Conservation (phyloP, 2,329 filamentous ascomycete species). For the Aspergillus melleus region DNA sequence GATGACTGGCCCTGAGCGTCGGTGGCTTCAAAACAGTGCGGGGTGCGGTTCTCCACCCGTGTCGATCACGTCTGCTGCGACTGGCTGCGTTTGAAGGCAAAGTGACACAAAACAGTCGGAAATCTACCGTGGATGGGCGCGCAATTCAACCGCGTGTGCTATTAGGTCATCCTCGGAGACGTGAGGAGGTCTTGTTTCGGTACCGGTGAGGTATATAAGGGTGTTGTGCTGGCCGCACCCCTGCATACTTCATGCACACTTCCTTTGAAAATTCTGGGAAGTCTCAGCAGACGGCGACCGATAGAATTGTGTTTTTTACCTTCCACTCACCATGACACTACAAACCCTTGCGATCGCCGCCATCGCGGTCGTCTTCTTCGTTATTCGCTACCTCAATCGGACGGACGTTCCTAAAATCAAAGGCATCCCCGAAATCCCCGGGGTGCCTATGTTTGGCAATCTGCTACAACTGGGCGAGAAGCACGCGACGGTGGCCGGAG, state of each 20-base stretch:
- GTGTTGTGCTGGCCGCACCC: not conserved
- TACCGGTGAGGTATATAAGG: not conserved
- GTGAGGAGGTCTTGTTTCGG: not conserved
- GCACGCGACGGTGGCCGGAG: slow-evolving; percentile 56
- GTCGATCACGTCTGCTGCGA: not conserved
- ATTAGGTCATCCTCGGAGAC: no score
- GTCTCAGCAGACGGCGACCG: no score
- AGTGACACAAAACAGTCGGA: slow-evolving; percentile 7
- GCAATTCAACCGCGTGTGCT: not conserved
- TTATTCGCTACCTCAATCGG: slow-evolving; percentile 45
- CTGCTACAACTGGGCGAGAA: slow-evolving; percentile 60
- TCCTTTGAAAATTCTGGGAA: not conserved
- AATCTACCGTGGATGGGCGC: slow-evolving; percentile 13
- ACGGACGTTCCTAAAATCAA: slow-evolving; percentile 64
- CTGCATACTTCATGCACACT: not conserved
- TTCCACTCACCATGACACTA: slow-evolving; percentile 24
- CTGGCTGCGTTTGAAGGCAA: not conserved
- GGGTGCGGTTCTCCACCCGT: not conserved
- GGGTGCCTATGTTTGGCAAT: slow-evolving; percentile 64
- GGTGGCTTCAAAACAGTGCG: not conserved
- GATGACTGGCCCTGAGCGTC: not conserved
- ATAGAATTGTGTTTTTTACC: not conserved
- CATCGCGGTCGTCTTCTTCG: slow-evolving; percentile 38
- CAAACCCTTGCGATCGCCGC: slow-evolving; percentile 35
- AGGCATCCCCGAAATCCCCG: slow-evolving; percentile 61